Percentiles rank a stretch among this genome's conserved stretches.
Conservation (phyloP, 805 yeast genomes). For the Kodamaea nitidulidarum region DNA sequence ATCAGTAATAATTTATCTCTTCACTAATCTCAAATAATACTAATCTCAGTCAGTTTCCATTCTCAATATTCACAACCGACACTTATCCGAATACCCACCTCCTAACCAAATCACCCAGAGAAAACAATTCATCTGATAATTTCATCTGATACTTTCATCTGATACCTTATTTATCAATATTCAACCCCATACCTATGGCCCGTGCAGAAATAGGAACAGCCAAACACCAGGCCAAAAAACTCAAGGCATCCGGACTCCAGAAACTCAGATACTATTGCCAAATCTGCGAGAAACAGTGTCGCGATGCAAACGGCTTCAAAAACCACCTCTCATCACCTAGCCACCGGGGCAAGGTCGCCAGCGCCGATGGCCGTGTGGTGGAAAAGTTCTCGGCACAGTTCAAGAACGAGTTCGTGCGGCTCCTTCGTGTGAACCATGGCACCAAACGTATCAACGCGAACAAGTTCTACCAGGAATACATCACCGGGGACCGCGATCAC, state of each 20-base stretch:
- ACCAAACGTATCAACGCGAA: slow-evolving; percentile 77
- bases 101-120: too few species aligned
- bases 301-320: slow-evolving; percentile 94
- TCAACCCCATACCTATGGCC: slow-evolving; percentile 20
- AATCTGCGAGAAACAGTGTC: slow-evolving; percentile 85
- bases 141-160: too few species aligned
- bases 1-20: too few species aligned
- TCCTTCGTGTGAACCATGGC: slow-evolving; percentile 70
- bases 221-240: slow-evolving; percentile 66
- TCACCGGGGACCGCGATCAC: slow-evolving; percentile 69
- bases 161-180: too few species aligned
- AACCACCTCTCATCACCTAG: slow-evolving; percentile 82
- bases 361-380: slow-evolving; percentile 43
- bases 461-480: slow-evolving; percentile 85
- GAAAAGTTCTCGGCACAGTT: slow-evolving; percentile 60
- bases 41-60: too few species aligned
- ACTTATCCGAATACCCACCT: not conserved
- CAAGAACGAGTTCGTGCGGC: slow-evolving; percentile 56
- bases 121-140: not conserved
- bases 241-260: slow-evolving; percentile 82
- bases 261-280: slow-evolving; percentile 86
- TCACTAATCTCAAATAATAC: too few species aligned
- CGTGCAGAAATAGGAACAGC: slow-evolving; percentile 44
- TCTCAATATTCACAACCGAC: too few species aligned
- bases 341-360: slow-evolving; percentile 56